phyloP scores from a whole-genome alignment of 78 protist genomes.

The Dictyostelium discoideum region dicty_2.7 NC_007091.3:2716501-2717000 shows the following conservation, averaged over 20 bases:
- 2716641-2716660: background rate
- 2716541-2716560: too few species aligned
- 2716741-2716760: constrained; percentile 13
- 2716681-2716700: constrained; percentile 8
- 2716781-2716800: background rate
- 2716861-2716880: too few species aligned
- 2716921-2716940: too few species aligned
- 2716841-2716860: constrained; percentile 9
- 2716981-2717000: constrained; percentile 1
- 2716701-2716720: background rate
- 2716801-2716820: background rate
- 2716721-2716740: background rate
- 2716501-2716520: background rate
- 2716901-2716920: too few species aligned
- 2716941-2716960: background rate
- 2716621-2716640: background rate
- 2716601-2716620: constrained; percentile 29
- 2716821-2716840: constrained; percentile 2
- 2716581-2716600: constrained; percentile 35
- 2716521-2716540: too few species aligned
- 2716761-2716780: background rate
- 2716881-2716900: too few species aligned
- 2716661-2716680: background rate
- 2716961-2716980: background rate
- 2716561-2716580: constrained; percentile 10